phyloP scores from a whole-genome alignment of 257 asterid genomes.

The Handroanthus guayacan region DNA sequence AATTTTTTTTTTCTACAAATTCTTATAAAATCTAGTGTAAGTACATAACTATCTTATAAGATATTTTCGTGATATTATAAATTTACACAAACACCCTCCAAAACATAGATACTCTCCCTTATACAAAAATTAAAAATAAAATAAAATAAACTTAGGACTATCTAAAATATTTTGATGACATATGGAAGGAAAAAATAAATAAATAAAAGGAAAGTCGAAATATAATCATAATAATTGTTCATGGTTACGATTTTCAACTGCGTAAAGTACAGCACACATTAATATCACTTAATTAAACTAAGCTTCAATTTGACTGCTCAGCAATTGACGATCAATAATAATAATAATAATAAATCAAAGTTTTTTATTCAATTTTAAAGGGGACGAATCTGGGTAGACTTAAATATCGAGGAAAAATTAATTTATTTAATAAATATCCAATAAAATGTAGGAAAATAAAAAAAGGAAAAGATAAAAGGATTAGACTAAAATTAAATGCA shows the following conservation, averaged over 20 bases:
- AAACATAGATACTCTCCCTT: too few relatives aligned
- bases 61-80: too few relatives aligned
- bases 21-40: too few relatives aligned
- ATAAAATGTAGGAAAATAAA: background rate
- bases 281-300: conserved; percentile 1
- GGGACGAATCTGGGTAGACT: background rate
- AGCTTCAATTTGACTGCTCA: background rate
- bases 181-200: too few relatives aligned
- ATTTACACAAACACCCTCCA: too few relatives aligned
- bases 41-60: too few relatives aligned
- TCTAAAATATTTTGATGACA: too few relatives aligned
- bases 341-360: background rate
- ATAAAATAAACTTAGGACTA: too few relatives aligned
- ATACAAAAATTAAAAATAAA: too few relatives aligned
- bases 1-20: too few relatives aligned
- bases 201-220: background rate
- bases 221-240: background rate
- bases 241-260: background rate
- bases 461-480: background rate
- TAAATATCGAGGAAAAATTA: background rate
- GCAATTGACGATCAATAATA: too few relatives aligned
- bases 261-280: background rate
- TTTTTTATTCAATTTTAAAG: background rate
- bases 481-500: conserved; percentile 17
- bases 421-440: background rate